phyloP scores from a whole-genome alignment of 2,329 filamentous ascomycete genomes.

The Hypoxylon sp. region DNA sequence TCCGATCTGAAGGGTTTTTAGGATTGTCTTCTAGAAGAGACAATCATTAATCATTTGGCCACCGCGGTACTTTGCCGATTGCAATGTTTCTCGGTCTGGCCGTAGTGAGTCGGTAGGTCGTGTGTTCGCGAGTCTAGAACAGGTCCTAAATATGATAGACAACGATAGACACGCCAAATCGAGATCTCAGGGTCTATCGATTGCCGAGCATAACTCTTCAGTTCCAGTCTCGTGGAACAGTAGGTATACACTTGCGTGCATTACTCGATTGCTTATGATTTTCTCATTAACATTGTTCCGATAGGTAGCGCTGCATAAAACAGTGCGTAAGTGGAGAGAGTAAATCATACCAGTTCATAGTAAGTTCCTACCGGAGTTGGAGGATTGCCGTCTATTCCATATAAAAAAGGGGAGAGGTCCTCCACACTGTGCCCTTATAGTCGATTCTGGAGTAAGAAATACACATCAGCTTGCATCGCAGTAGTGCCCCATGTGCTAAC shows the following conservation, averaged over 20 bases:
- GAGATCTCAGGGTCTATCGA: slow-evolving; percentile 39
- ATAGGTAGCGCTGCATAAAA: slow-evolving; percentile 45
- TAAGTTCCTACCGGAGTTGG: slow-evolving; percentile 43
- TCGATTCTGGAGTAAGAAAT: slow-evolving; percentile 25
- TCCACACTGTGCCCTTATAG: slow-evolving; percentile 37
- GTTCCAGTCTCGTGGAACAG: slow-evolving; percentile 31
- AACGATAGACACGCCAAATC: slow-evolving; percentile 28
- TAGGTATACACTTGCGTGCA: slow-evolving; percentile 28
- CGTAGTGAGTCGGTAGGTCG: not conserved
- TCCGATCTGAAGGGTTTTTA: slow-evolving; percentile 1
- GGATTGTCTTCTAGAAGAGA: slow-evolving; percentile 22
- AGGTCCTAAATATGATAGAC: slow-evolving; percentile 22
- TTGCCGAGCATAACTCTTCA: slow-evolving; percentile 37
- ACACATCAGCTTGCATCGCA: slow-evolving; percentile 46
- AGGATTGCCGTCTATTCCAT: slow-evolving; percentile 33
- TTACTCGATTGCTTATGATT: slow-evolving; percentile 40
- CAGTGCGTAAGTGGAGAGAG: slow-evolving; percentile 41
- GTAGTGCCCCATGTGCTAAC: slow-evolving; percentile 33
- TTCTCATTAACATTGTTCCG: slow-evolving; percentile 44
- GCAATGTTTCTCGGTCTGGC: slow-evolving; percentile 8
- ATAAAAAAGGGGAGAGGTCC: slow-evolving; percentile 22
- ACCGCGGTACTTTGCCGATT: not conserved
- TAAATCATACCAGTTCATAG: slow-evolving; percentile 36
- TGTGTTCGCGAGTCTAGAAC: slow-evolving; percentile 18
- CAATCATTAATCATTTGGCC: slow-evolving; percentile 32